These are phyloP conservation scores for Plasmodium reichenowi DNA, from an alignment of 169 alveolate species.

Conservation along the genomic window DNA sequence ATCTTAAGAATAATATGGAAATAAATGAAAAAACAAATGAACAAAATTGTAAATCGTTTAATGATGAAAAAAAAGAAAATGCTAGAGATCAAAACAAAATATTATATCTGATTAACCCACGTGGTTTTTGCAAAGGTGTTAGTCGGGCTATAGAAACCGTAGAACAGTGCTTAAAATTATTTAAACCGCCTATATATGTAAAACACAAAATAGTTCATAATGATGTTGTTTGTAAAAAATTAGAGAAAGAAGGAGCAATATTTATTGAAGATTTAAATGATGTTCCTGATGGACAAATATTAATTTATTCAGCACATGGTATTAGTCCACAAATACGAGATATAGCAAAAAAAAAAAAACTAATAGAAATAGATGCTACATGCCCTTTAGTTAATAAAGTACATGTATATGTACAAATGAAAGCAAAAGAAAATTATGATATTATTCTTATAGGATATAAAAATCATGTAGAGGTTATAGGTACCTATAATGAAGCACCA, in stretches of 20 bases:
- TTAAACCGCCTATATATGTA: constrained; percentile 88
- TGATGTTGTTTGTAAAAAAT: constrained; percentile 86
- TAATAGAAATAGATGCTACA: constrained; percentile 88
- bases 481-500: constrained; percentile 90
- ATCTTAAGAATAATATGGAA: too few species aligned
- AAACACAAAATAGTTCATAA: constrained; percentile 90
- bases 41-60: too few species aligned
- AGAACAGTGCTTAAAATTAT: constrained; percentile 85
- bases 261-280: constrained; percentile 86
- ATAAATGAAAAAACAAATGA: background rate
- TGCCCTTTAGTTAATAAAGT: constrained; percentile 91
- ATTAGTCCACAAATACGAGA: constrained; percentile 86
- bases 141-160: constrained; percentile 88
- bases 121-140: constrained; percentile 92
- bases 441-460: constrained; percentile 89
- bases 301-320: constrained; percentile 90
- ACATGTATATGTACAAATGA: constrained; percentile 88
- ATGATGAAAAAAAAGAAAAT: background rate
- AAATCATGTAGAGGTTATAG: constrained; percentile 88
- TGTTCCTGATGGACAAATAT: constrained; percentile 83
- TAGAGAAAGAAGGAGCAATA: constrained; percentile 87
- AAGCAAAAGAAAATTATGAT: constrained; percentile 88
- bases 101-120: constrained; percentile 81
- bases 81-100: constrained; percentile 39
- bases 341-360: constrained; percentile 79